Evolutionary conservation across 202 grass and related monocot genomes (phyloP).

Genomic region (Alloteropsis angusta): DNA sequence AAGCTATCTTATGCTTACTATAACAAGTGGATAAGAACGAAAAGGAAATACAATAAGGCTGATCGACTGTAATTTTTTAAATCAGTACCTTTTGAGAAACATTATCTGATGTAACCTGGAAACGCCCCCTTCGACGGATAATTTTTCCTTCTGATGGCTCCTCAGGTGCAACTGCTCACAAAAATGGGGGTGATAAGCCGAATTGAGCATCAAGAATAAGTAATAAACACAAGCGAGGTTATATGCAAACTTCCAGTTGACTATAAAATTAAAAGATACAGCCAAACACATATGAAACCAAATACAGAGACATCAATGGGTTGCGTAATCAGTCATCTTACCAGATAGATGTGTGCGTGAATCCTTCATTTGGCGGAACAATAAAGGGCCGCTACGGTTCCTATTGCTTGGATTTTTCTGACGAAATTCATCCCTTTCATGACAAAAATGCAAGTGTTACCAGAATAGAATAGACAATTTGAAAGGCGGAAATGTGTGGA

Average conservation of each 20-base stretch:
- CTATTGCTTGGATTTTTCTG: slow-evolving; percentile 52
- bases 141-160: slow-evolving; percentile 57
- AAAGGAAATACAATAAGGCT: not conserved
- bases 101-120: slow-evolving; percentile 76
- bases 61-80: not conserved
- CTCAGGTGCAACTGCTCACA: slow-evolving; percentile 34
- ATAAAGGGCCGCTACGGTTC: slow-evolving; percentile 64
- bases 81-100: slow-evolving; percentile 64
- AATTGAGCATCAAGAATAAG: not conserved
- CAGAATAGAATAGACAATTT: slow-evolving; percentile 18
- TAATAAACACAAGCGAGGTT: not conserved
- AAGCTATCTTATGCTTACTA: not conserved
- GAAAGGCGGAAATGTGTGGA: not conserved
- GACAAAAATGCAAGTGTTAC: slow-evolving; percentile 22
- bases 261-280: not conserved
- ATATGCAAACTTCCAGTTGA: not conserved
- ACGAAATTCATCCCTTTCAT: slow-evolving; percentile 47
- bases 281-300: not conserved
- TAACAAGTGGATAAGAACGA: not conserved
- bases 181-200: not conserved
- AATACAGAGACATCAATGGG: not conserved
- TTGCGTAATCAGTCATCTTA: slow-evolving; percentile 17
- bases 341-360: slow-evolving; percentile 37
- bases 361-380: slow-evolving; percentile 59
- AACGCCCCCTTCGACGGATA: slow-evolving; percentile 71